Conservation (phyloP, 768 basidiomycete genomes). For the Piloderma croceum region DNA sequence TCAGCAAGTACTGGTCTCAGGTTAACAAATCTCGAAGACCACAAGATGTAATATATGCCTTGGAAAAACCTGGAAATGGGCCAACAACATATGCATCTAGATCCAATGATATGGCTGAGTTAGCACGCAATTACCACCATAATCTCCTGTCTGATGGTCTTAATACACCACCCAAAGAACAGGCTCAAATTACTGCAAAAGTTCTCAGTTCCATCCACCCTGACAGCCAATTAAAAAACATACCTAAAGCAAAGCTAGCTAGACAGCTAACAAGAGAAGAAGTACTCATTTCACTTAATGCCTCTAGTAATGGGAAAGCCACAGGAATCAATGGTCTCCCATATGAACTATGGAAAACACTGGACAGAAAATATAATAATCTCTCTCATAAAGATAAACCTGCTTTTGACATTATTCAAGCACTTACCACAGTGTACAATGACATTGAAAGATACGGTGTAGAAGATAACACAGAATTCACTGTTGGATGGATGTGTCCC, state of each 20-base stretch:
- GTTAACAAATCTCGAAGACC: conserved; percentile 7
- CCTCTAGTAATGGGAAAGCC: conserved; percentile 1
- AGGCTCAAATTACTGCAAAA: background rate
- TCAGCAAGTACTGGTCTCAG: conserved; percentile 18
- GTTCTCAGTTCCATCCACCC: background rate
- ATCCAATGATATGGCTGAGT: conserved; percentile 26
- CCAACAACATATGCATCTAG: conserved; percentile 9
- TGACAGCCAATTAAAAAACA: background rate
- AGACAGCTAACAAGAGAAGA: background rate
- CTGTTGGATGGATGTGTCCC: conserved; percentile 18
- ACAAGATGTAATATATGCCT: conserved; percentile 13
- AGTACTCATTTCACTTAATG: background rate
- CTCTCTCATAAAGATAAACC: background rate
- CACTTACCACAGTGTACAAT: conserved; percentile 3
- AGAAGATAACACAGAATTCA: conserved; percentile 1
- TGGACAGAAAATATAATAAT: conserved; percentile 2
- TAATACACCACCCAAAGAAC: background rate
- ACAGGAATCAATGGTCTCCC: conserved; percentile 10
- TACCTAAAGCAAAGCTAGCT: background rate
- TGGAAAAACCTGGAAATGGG: background rate
- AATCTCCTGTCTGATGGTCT: conserved; percentile 18
- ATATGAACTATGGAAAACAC: conserved; percentile 18
- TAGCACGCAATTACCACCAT: conserved; percentile 26
- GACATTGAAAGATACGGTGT: conserved; percentile 15
- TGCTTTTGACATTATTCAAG: conserved; percentile 5